These are phyloP conservation scores for Trichoderma arundinaceum DNA, from an alignment of 2,329 filamentous ascomycete species.

Conservation along the genomic window DNA sequence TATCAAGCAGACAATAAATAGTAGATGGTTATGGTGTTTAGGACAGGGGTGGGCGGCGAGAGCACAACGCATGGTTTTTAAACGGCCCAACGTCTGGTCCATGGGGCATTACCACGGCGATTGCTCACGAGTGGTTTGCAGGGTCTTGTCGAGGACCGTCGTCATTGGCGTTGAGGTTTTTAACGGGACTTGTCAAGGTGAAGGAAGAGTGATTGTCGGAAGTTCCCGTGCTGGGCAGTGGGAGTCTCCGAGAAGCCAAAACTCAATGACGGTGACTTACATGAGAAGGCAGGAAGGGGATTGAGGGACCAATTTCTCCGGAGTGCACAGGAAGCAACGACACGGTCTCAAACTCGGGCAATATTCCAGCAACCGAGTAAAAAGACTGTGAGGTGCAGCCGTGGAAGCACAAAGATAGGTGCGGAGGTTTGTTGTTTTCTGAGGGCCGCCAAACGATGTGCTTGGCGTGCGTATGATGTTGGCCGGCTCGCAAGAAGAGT, in stretches of 20 bases:
- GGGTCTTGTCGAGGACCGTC: neutral
- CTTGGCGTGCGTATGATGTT: neutral
- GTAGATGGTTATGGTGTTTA: neutral
- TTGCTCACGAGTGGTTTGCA: neutral
- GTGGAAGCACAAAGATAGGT: slow-evolving; percentile 15
- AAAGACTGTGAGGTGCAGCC: slow-evolving; percentile 34
- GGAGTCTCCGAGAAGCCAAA: neutral
- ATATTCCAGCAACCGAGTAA: slow-evolving; percentile 50
- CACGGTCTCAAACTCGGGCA: slow-evolving; percentile 41
- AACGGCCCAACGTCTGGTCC: slow-evolving; percentile 4
- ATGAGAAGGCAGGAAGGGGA: slow-evolving; percentile 10
- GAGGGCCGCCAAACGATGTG: neutral
- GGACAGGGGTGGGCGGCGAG: neutral
- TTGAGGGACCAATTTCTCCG: slow-evolving; percentile 14
- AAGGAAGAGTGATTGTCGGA: slow-evolving; percentile 6
- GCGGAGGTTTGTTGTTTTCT: slow-evolving; percentile 17
- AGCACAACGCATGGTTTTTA: slow-evolving; percentile 20
- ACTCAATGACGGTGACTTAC: slow-evolving; percentile 29
- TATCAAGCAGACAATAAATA: neutral
- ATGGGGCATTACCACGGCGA: neutral
- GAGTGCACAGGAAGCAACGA: slow-evolving; percentile 30
- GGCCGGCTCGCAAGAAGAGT: slow-evolving; percentile 9
- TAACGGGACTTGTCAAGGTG: neutral
- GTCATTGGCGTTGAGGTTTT: slow-evolving; percentile 1
- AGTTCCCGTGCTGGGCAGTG: slow-evolving; percentile 8